phyloP scores from a whole-genome alignment of 192 early-diverging fungal genomes.

The Coemansia sp. region DNA sequence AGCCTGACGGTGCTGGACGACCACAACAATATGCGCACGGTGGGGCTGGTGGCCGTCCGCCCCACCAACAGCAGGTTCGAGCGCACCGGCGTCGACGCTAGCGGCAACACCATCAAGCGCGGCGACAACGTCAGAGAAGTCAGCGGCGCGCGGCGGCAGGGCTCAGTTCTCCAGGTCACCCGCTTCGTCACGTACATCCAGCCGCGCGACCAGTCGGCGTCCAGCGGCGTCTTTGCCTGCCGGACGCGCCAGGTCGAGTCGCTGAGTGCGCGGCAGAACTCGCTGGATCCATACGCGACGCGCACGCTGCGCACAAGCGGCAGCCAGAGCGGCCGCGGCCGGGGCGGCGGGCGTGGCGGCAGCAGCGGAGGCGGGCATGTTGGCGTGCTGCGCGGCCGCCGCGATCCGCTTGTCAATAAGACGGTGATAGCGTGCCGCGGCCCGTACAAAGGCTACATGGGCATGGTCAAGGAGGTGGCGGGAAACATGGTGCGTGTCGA shows the following conservation, averaged over 20 bases:
- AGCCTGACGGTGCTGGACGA: constrained; percentile 79
- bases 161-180: constrained; percentile 81
- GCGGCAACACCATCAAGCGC: constrained; percentile 54
- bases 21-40: constrained; percentile 63
- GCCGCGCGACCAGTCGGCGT: constrained; percentile 71
- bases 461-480: constrained; percentile 88
- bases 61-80: constrained; percentile 59
- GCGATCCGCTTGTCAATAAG: constrained; percentile 63
- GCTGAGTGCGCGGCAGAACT: constrained; percentile 24
- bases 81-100: constrained; percentile 63
- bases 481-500: constrained; percentile 80
- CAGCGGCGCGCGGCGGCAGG: constrained; percentile 65
- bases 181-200: constrained; percentile 81
- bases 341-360: constrained; percentile 11
- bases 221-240: constrained; percentile 74
- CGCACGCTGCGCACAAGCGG: constrained; percentile 28
- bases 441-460: constrained; percentile 96
- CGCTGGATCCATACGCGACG: constrained; percentile 49
- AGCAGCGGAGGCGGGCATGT: constrained; percentile 39
- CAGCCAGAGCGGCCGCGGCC: constrained; percentile 5
- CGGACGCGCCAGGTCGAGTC: constrained; percentile 67
- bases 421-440: constrained; percentile 86
- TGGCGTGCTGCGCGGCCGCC: constrained; percentile 45
- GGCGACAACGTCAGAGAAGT: constrained; percentile 79
- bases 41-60: constrained; percentile 71